phyloP scores from a whole-genome alignment of 106 monocot genomes.

The Hemerocallis citrina region DNA sequence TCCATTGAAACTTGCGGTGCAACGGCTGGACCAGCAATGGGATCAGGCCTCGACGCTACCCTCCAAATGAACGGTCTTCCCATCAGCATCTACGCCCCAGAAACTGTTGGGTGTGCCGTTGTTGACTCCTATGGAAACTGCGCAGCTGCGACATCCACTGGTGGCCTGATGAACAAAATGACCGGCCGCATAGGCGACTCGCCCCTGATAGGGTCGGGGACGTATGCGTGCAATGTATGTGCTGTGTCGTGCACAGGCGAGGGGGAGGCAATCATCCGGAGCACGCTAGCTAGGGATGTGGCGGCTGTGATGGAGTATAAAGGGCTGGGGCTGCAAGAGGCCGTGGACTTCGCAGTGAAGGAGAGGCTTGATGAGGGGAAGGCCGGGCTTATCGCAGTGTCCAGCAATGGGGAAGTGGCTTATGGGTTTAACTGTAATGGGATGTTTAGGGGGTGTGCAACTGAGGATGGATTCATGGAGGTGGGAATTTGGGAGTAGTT shows the following conservation, averaged over 20 bases:
- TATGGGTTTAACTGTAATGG: conserved; percentile 75
- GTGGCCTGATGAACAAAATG: conserved; percentile 95
- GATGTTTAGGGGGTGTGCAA: conserved; percentile 80
- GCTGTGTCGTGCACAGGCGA: conserved; percentile 93
- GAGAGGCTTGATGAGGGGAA: conserved; percentile 69
- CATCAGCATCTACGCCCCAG: conserved; percentile 77
- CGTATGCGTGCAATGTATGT: conserved; percentile 74
- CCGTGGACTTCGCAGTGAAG: conserved; percentile 58
- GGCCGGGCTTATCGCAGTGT: conserved; percentile 85
- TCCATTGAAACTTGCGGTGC: conserved; percentile 32
- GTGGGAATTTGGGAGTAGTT: conserved; percentile 80
- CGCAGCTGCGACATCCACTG: conserved; percentile 91
- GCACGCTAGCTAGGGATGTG: conserved; percentile 81
- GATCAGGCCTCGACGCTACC: not conserved
- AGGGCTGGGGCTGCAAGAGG: conserved; percentile 60
- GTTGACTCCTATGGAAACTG: conserved; percentile 52
- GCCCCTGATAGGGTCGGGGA: conserved; percentile 78
- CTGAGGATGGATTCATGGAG: conserved; percentile 78
- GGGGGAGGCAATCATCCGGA: conserved; percentile 87
- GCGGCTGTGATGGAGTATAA: conserved; percentile 95
- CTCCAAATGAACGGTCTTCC: conserved; percentile 85
- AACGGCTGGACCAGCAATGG: conserved; percentile 9
- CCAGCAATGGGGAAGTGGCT: conserved; percentile 56
- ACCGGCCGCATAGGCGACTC: conserved; percentile 91
- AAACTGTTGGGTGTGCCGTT: conserved; percentile 91